Conservation (phyloP, 1,284 basidiomycete species). For the Porphyrellus sp. region DNA sequence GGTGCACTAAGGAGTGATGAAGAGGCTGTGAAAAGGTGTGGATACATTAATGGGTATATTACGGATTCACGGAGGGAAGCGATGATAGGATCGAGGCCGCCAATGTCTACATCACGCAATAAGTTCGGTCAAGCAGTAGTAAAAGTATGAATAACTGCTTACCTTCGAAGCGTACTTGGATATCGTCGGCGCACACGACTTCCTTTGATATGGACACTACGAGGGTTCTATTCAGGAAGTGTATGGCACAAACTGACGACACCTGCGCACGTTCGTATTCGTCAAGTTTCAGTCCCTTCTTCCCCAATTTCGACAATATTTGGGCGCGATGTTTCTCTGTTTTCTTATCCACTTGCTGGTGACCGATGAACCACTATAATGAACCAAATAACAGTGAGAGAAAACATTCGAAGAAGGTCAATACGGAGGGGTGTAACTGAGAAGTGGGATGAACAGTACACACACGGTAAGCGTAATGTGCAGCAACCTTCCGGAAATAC, state of each 20-base stretch:
- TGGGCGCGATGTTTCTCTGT: conserved; percentile 69
- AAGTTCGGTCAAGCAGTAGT: not conserved
- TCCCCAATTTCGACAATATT: conserved; percentile 70
- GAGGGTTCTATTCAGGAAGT: conserved; percentile 3
- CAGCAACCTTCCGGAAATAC: conserved; percentile 41
- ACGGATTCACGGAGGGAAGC: conserved; percentile 91
- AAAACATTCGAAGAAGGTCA: not conserved
- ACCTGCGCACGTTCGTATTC: conserved; percentile 75
- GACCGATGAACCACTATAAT: conserved; percentile 46
- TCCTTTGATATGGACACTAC: conserved; percentile 78
- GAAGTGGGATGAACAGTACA: conserved; percentile 17
- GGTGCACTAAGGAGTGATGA: conserved; percentile 70
- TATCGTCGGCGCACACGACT: conserved; percentile 84
- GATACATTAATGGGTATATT: conserved; percentile 93
- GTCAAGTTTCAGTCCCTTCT: conserved; percentile 65
- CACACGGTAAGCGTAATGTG: conserved; percentile 50
- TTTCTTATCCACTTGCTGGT: conserved; percentile 56
- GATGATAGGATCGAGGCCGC: conserved; percentile 94
- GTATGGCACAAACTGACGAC: not conserved
- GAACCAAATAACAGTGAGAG: not conserved
- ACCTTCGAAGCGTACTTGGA: conserved; percentile 71
- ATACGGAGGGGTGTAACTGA: not conserved
- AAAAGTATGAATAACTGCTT: conserved; percentile 15
- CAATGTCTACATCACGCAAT: conserved; percentile 63
- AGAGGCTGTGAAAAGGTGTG: conserved; percentile 79